Percentiles rank a stretch among this genome's conserved stretches.
phyloP scores from a whole-genome alignment of 768 basidiomycete genomes.

The Panaeolus cyanescens region DNA sequence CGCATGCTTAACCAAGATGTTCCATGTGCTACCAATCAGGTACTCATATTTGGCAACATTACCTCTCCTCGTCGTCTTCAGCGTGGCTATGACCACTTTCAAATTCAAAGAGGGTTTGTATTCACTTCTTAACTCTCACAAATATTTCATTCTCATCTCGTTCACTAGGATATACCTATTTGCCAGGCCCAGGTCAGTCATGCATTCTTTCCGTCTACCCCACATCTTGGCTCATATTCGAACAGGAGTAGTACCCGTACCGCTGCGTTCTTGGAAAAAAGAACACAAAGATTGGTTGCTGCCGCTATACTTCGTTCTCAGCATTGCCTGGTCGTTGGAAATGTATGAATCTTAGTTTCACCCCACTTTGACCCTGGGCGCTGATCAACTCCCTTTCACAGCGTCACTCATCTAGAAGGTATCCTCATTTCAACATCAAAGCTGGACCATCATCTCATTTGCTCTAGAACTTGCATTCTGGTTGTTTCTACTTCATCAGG shows the following conservation, averaged over 20 bases:
- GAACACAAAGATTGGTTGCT: conserved; percentile 55
- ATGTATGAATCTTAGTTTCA: conserved; percentile 47
- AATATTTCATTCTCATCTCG: not conserved
- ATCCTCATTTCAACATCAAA: conserved; percentile 3
- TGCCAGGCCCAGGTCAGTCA: not conserved
- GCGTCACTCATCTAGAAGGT: conserved; percentile 85
- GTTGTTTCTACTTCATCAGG: conserved; percentile 82
- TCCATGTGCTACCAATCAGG: conserved; percentile 34
- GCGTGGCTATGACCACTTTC: conserved; percentile 58
- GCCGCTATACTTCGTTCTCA: conserved; percentile 71
- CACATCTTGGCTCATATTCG: conserved; percentile 4
- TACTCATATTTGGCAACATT: conserved; percentile 81
- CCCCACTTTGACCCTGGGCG: conserved; percentile 3
- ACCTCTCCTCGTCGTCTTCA: conserved; percentile 65
- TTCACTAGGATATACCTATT: not conserved
- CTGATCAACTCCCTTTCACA: conserved; percentile 23
- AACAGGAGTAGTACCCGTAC: conserved; percentile 56
- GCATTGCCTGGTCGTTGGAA: conserved; percentile 77
- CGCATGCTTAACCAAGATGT: conserved; percentile 16
- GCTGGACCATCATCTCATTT: not conserved
- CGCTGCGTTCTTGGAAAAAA: conserved; percentile 51
- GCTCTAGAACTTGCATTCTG: conserved; percentile 74
- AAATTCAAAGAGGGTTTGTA: conserved; percentile 74
- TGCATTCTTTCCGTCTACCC: not conserved
- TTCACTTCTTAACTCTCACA: not conserved